Conservation (phyloP, 2,329 filamentous ascomycete genomes). For the Cordyceps tenuipes region DNA sequence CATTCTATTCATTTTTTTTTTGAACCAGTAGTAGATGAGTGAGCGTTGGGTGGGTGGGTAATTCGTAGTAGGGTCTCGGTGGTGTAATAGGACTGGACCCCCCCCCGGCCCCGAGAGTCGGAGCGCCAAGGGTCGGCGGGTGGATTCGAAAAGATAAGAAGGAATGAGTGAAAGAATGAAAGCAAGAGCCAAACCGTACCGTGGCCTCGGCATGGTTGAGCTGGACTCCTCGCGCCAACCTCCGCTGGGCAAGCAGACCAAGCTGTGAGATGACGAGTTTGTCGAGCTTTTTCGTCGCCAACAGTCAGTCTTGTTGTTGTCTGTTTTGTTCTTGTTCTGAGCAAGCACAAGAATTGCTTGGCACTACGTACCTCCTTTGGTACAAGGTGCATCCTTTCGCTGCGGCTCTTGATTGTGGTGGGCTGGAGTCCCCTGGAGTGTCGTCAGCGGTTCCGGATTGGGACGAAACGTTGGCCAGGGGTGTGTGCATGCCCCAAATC, state of each 20-base stretch:
- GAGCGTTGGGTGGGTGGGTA: neutral
- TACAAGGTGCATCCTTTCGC: conserved; percentile 36
- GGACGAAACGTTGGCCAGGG: conserved; percentile 4
- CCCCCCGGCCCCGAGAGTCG: neutral
- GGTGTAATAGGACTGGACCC: neutral
- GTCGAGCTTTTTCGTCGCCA: conserved; percentile 57
- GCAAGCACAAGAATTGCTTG: neutral
- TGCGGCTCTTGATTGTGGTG: neutral
- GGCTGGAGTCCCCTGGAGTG: neutral
- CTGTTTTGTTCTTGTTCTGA: neutral
- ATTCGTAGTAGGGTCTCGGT: neutral
- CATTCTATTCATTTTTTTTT: neutral
- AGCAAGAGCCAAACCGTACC: conserved; percentile 35
- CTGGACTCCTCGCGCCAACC: conserved; percentile 78
- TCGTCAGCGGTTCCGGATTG: conserved; percentile 4
- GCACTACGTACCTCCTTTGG: conserved; percentile 36
- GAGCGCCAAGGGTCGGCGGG: neutral
- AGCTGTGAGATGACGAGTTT: conserved; percentile 91
- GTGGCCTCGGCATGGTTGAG: conserved; percentile 86
- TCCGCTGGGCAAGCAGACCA: conserved; percentile 76
- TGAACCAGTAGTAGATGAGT: neutral
- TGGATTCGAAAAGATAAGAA: neutral
- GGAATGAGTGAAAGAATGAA: neutral
- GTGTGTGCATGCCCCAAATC: conserved; percentile 7
- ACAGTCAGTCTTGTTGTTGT: neutral